A percentile compares a stretch with the other conserved stretches of the same genome.
Conservation (phyloP, 176 grass and related monocot species). For the Chloris gayana region DNA sequence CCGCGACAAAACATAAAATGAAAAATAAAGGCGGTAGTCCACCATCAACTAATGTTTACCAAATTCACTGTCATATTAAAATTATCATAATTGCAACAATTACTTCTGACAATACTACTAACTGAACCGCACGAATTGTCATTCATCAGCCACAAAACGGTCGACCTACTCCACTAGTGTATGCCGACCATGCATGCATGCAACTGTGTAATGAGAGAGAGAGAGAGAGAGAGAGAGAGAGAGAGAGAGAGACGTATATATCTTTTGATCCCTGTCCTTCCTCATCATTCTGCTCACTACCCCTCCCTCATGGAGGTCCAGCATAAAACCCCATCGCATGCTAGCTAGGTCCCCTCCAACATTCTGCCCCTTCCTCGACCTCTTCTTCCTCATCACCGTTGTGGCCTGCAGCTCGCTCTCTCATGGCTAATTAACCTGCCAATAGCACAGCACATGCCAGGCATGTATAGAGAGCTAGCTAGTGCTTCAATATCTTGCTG, state of each 20-base stretch:
- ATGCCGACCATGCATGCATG: slow-evolving; percentile 41
- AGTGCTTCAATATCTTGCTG: neutral
- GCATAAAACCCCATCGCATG: slow-evolving; percentile 49
- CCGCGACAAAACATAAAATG: neutral
- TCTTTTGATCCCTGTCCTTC: slow-evolving; percentile 57
- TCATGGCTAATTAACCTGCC: neutral
- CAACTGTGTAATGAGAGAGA: slow-evolving; percentile 33
- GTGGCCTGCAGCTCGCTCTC: neutral
- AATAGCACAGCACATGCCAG: neutral
- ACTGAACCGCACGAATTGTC: slow-evolving; percentile 33
- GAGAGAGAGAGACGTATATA: slow-evolving; percentile 27
- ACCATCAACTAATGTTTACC: neutral
- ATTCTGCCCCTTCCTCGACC: slow-evolving; percentile 17
- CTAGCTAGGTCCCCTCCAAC: slow-evolving; percentile 35
- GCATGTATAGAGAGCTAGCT: neutral
- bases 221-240: slow-evolving; percentile 33
- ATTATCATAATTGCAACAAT: neutral
- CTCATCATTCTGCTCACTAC: slow-evolving; percentile 81
- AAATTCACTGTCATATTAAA: neutral
- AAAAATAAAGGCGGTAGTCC: too few relatives aligned
- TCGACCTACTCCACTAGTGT: slow-evolving; percentile 51
- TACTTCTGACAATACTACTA: neutral
- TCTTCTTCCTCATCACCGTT: slow-evolving; percentile 26
- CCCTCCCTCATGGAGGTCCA: slow-evolving; percentile 43
- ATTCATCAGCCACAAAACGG: slow-evolving; percentile 29